These are phyloP conservation scores for Nicotiana knightiana DNA, from an alignment of 257 asterid species.

Conservation along the genomic window DNA sequence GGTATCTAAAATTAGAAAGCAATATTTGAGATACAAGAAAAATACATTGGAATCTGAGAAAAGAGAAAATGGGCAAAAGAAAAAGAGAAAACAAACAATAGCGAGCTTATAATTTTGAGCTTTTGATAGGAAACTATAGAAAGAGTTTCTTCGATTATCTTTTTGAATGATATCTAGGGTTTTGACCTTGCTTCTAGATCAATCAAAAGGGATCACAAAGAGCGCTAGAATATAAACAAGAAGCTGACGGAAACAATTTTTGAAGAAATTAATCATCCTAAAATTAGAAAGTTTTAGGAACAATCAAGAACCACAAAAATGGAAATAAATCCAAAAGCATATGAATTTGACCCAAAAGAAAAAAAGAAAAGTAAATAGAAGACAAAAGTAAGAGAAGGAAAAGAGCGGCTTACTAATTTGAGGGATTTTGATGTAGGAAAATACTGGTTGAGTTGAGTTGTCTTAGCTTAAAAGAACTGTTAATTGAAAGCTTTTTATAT, in stretches of 20 bases:
- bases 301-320: slow-evolving; percentile 1
- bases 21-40: neutral
- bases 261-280: neutral
- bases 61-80: neutral
- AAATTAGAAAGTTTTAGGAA: slow-evolving; percentile 3
- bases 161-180: neutral
- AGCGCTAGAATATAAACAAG: neutral
- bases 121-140: neutral
- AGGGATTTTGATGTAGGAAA: slow-evolving; percentile 14
- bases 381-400: neutral
- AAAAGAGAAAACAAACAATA: neutral
- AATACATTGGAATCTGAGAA: neutral
- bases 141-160: neutral
- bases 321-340: neutral
- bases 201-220: neutral
- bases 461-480: slow-evolving; percentile 3
- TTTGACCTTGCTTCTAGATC: slow-evolving; percentile 2
- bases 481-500: slow-evolving; percentile 7
- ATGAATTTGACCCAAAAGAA: neutral
- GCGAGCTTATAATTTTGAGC: neutral
- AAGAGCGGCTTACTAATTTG: slow-evolving; percentile 35
- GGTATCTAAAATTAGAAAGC: neutral
- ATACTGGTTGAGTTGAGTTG: neutral
- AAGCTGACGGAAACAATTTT: neutral
- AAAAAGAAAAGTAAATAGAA: neutral